These are phyloP conservation scores for Cladobotryum mycophilum DNA, from an alignment of 2,329 filamentous ascomycete genomes.

Conservation along the genomic window DNA sequence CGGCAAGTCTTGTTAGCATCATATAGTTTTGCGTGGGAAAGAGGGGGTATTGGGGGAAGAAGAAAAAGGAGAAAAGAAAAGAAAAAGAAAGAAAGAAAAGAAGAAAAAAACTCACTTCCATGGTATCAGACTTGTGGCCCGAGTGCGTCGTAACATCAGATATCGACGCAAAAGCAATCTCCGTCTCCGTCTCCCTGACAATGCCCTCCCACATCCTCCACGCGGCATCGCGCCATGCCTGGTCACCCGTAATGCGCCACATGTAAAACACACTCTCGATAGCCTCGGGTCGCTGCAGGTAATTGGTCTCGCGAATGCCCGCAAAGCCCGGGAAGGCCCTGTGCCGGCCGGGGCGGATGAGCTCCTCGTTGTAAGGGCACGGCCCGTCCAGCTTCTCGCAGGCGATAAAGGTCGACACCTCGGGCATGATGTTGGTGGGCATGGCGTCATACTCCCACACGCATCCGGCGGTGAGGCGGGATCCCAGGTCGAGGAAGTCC, in stretches of 20 bases:
- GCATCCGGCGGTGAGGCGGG: conserved; percentile 45
- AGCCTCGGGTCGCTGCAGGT: conserved; percentile 43
- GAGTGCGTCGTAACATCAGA: conserved; percentile 27
- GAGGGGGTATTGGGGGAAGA: not conserved
- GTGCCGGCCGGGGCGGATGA: conserved; percentile 12
- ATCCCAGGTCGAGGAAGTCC: conserved; percentile 42
- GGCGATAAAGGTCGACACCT: conserved; percentile 35
- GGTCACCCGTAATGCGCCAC: conserved; percentile 44
- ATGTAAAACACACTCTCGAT: conserved; percentile 48
- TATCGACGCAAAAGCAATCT: conserved; percentile 38
- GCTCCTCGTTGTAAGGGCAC: conserved; percentile 28
- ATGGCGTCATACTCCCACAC: conserved; percentile 48
- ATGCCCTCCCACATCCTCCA: conserved; percentile 45
- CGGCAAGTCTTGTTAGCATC: not conserved
- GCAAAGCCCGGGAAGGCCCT: conserved; percentile 47
- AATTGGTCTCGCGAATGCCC: conserved; percentile 38
- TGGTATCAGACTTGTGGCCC: conserved; percentile 46
- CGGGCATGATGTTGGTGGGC: conserved; percentile 49
- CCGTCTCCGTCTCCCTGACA: conserved; percentile 35
- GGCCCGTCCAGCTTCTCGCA: conserved; percentile 29
- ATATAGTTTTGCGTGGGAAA: not conserved
- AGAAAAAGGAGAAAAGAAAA: not conserved
- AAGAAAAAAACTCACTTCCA: conserved; percentile 44
- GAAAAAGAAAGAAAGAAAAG: not conserved
- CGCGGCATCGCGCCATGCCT: conserved; percentile 37